Percentiles rank a stretch among this genome's conserved stretches.
phyloP scores from a whole-genome alignment of 1,284 basidiomycete genomes.

The Hemileia vastatrix region DNA sequence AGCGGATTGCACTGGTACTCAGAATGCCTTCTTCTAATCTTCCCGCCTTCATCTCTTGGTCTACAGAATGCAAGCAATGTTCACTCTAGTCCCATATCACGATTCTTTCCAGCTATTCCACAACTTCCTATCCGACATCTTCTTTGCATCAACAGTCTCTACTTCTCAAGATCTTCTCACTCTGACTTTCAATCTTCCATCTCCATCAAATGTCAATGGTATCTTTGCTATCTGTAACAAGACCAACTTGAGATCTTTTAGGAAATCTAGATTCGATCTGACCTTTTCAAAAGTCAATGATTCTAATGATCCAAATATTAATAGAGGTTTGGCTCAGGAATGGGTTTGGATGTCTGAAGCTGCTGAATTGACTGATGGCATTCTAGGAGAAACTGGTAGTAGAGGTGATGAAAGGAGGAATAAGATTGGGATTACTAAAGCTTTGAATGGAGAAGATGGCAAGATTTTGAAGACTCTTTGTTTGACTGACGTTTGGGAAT shows the following conservation, averaged over 20 bases:
- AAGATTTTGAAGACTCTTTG: slow-evolving; percentile 35
- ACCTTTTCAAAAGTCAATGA: slow-evolving; percentile 35
- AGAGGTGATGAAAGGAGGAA: slow-evolving; percentile 35
- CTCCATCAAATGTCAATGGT: too few relatives aligned
- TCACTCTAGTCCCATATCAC: too few relatives aligned
- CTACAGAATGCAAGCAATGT: too few relatives aligned
- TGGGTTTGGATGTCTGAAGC: slow-evolving; percentile 39
- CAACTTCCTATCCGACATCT: too few relatives aligned
- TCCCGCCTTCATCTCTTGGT: too few relatives aligned
- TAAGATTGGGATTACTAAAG: slow-evolving; percentile 32
- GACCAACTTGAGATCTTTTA: slow-evolving; percentile 29
- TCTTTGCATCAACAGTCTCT: too few relatives aligned
- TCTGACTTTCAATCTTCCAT: too few relatives aligned
- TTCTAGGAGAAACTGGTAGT: slow-evolving; percentile 36
- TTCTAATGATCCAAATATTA: slow-evolving; percentile 24
- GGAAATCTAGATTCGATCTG: slow-evolving; percentile 36
- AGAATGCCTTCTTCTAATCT: too few relatives aligned
- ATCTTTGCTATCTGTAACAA: slow-evolving; percentile 39
- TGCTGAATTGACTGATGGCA: slow-evolving; percentile 35
- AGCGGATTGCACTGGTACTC: too few relatives aligned
- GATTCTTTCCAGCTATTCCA: too few relatives aligned
- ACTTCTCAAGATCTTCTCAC: too few relatives aligned
- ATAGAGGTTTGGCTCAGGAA: slow-evolving; percentile 32
- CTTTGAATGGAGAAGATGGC: slow-evolving; percentile 27
- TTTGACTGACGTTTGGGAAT: slow-evolving; percentile 29